Evolutionary conservation across 108 stramenopile species (phyloP), one percentile per base, ranked within the genome.

Genomic region (Skeletonema menzelii): DNA sequence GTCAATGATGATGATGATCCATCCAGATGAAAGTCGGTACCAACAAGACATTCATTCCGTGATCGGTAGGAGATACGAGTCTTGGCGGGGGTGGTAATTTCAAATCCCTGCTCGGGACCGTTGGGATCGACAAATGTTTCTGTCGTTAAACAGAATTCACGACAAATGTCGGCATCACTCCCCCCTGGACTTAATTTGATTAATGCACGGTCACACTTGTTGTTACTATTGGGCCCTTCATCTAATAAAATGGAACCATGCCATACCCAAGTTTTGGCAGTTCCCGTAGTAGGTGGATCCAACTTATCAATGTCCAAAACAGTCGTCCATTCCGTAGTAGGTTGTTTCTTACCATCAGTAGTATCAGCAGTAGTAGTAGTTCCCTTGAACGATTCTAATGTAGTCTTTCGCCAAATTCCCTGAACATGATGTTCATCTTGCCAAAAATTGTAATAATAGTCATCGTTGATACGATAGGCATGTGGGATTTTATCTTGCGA

Each of bases 251-350:
- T 66, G 47, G 77, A 64, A 40, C 89, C 92, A 32, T 87, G 81
- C 87, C 91, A 95, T 8, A 95, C 92, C 95, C 92, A 95, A n/a
- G 86, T 81, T 59, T 82, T 65, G 28, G 84, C 82, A 13, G 68
- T 70, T 11, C 79, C 70, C 1, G 58, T 67, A 22, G 67, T 78
- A 1, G 64, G 31, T 20, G 55, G 35, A 12, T 24, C 60, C 56
- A 95, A 59, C 5, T 42, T 85, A 79, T 95, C 95, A 4, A 95
- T 55, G 76, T 95, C 88, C 42, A 95, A 56, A 0, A 92, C 88
- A 0, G 82, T 84, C 22, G 82, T 67, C 95, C 94, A 95, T 58
- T 86, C 60, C 11, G 84, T 66, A 1, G 5, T 7, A 32, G 30
- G 30, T 30, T 30, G 30, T 32, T 32, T 32, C n/a, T n/a, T n/a